Evolutionary conservation across 352 stramenopile genomes (phyloP).

Genomic region (Phytophthora agathidicida): DNA sequence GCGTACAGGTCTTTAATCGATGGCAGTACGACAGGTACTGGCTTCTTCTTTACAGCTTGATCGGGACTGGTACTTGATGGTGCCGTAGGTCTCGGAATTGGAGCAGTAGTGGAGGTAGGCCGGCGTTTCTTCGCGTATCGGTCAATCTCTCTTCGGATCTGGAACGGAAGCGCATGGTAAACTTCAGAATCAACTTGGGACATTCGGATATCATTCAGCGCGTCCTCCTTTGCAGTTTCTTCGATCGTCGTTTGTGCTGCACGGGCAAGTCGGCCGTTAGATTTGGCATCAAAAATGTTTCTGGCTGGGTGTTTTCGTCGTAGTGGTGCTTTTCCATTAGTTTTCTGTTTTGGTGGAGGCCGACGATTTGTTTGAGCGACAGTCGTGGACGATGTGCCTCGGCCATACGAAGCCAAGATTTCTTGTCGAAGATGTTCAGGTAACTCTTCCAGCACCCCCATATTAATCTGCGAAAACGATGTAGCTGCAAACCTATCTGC

Average conservation of each 20-base stretch:
- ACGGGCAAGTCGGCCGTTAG: constrained; percentile 16
- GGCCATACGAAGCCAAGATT: constrained; percentile 50
- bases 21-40: constrained; percentile 21
- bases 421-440: constrained; percentile 59
- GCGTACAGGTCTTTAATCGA: constrained; percentile 62
- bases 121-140: constrained; percentile 58
- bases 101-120: constrained; percentile 21
- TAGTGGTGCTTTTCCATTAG: constrained; percentile 38
- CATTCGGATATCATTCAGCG: constrained; percentile 71
- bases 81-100: constrained; percentile 5
- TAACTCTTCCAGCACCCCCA: constrained; percentile 63
- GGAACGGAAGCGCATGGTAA: constrained; percentile 70
- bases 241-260: background rate
- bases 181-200: constrained; percentile 85
- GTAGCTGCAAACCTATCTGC: constrained; percentile 8
- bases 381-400: background rate
- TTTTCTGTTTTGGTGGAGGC: constrained; percentile 18
- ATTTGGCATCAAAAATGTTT: constrained; percentile 46
- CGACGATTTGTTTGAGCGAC: constrained; percentile 1
- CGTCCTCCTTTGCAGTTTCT: constrained; percentile 21
- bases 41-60: constrained; percentile 15
- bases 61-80: constrained; percentile 2
- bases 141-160: constrained; percentile 76
- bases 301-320: constrained; percentile 20
- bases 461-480: constrained; percentile 71